Evolutionary conservation across 2,329 filamentous ascomycete genomes (phyloP), one percentile per base, ranked within the genome.

Genomic region (Talaromyces sp.): DNA sequence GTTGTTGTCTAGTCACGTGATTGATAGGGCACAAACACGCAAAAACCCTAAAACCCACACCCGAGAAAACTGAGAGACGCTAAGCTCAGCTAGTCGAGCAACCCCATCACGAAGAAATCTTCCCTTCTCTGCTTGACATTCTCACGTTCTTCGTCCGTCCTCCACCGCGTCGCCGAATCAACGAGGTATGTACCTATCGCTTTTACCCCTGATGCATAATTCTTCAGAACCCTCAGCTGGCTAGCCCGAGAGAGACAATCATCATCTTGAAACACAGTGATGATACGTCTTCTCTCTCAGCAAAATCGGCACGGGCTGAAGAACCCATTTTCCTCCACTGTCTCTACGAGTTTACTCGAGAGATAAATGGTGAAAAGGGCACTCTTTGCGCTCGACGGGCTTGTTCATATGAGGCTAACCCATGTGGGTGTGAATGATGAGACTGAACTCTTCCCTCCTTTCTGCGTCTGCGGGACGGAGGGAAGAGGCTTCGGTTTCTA

Each of bases 321-420:
- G 86, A 89, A 87, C 86, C 86, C 85, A 86, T 82, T 75, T 80
- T 73, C 4, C 7, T 11, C 15, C 37, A 31, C 33, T 6, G 41
- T 59, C 22, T 45, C 15, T 3, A 31, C 11, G 37, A 37, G 6
- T 37, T 13, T 19, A 6, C 4, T 25, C 9, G 25, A 57, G 33
- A 25, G 37, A 58, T 17, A 9, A 19, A 31, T 27, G 56, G 39
- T 58, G 69, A 71, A 68, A 74, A 73, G 86, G 87, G 87, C 86
- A 89, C 86, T 88, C 86, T 89, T 87, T 85, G 79, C 81, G 85
- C 86, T 88, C 84, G 81, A 73, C 75, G 65, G 85, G 85, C 85
- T 85, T 82, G 19, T 82, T 85, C 83, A 52, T 49, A 19, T 59
- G 81, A 85, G 85, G 85, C 86, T 88, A 85, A 88, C 82, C 78